Evolutionary conservation across 163 green algal genomes (phyloP).

Genomic region (Volvox carteri): DNA sequence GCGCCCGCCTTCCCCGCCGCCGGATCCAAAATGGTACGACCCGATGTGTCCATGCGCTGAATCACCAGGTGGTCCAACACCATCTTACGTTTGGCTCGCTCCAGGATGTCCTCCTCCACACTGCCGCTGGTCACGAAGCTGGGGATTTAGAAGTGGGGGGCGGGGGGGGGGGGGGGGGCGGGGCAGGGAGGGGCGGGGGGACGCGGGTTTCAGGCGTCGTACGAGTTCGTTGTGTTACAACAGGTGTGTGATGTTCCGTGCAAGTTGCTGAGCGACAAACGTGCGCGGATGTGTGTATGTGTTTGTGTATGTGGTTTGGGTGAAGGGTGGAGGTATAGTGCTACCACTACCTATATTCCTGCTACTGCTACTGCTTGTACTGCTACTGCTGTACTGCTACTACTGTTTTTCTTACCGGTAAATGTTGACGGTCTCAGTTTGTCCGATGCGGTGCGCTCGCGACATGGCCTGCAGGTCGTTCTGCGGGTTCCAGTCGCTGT

Average conservation of each 20-base stretch:
- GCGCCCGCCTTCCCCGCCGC: constrained; percentile 30
- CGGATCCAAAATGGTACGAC: constrained; percentile 85
- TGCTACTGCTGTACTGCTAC: no score
- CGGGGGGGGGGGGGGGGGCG: neutral
- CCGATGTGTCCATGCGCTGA: constrained; percentile 96
- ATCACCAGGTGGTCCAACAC: constrained; percentile 94
- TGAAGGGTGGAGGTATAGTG: no score
- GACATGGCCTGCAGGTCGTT: constrained; percentile 91
- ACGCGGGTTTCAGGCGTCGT: no score
- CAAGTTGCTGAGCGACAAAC: no score
- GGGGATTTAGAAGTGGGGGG: neutral
- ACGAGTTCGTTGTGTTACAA: no score
- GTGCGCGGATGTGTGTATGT: no score
- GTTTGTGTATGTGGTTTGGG: no score
- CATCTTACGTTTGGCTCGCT: constrained; percentile 98
- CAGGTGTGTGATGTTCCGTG: no score
- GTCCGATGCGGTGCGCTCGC: constrained; percentile 95
- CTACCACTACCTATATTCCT: no score
- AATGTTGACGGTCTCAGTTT: constrained; percentile 97
- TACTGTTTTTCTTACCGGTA: constrained; percentile 90
- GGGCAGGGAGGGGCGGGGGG: neutral
- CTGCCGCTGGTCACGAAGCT: constrained; percentile 90
- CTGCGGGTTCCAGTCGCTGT: constrained; percentile 92
- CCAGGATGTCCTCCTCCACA: constrained; percentile 97
- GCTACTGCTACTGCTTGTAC: no score